Conservation (phyloP, 805 yeast genomes). For the Candida silvicultrix region DNA sequence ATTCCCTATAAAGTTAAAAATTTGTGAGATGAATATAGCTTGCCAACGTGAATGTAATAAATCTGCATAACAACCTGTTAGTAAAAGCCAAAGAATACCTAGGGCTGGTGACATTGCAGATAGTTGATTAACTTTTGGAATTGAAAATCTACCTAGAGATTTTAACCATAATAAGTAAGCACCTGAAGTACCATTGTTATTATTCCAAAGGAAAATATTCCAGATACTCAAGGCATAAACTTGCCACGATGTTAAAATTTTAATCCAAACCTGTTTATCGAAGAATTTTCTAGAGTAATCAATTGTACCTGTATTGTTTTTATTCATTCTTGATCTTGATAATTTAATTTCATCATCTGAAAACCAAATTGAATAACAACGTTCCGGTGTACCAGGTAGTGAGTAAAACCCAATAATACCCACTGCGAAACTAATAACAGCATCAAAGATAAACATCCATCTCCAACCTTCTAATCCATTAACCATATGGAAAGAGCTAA, state of each 20-base stretch:
- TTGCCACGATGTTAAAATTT: constrained; percentile 50
- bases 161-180: constrained; percentile 40
- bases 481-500: constrained; percentile 32
- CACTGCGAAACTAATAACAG: constrained; percentile 51
- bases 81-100: constrained; percentile 8
- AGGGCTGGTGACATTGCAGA: constrained; percentile 35
- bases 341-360: constrained; percentile 50
- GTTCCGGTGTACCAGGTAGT: constrained; percentile 61
- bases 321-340: constrained; percentile 37
- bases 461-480: constrained; percentile 53
- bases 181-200: constrained; percentile 43
- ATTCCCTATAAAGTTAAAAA: constrained; percentile 42
- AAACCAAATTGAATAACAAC: constrained; percentile 44
- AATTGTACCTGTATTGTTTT: constrained; percentile 27
- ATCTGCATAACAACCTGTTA: constrained; percentile 22
- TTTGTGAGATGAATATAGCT: constrained; percentile 37
- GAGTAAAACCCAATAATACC: constrained; percentile 49
- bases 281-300: constrained; percentile 24
- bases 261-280: constrained; percentile 44
- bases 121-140: constrained; percentile 34
- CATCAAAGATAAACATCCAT: constrained; percentile 64
- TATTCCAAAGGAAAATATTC: constrained; percentile 52
- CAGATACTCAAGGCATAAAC: constrained; percentile 46
- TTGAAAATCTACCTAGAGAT: constrained; percentile 31
- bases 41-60: constrained; percentile 28